Conservation (phyloP, 2,329 filamentous ascomycete genomes). For the Ceratocystis papillata region DNA sequence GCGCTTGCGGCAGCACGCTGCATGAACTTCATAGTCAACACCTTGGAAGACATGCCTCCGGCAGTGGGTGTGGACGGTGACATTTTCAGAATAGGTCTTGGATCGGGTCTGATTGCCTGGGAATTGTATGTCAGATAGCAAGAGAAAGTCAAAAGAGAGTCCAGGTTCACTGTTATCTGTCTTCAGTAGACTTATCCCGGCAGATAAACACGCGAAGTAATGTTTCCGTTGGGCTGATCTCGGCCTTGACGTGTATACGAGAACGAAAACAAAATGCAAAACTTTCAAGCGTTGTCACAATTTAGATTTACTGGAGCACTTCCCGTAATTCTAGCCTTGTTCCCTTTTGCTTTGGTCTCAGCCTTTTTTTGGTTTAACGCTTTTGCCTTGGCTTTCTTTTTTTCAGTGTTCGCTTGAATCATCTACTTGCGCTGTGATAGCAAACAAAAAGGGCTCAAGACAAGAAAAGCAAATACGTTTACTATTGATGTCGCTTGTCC, state of each 20-base stretch:
- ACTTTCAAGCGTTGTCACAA: conserved; percentile 1
- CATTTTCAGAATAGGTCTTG: conserved; percentile 29
- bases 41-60: conserved; percentile 65
- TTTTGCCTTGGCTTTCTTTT: not conserved
- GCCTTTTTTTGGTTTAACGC: not conserved
- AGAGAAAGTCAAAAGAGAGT: not conserved
- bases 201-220: not conserved
- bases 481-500: not conserved
- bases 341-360: not conserved
- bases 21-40: conserved; percentile 97
- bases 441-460: not conserved
- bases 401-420: conserved; percentile 7
- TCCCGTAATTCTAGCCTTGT: conserved; percentile 6
- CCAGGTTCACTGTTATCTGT: no score
- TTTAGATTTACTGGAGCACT: not conserved
- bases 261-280: not conserved
- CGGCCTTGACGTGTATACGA: not conserved
- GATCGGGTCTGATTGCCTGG: not conserved
- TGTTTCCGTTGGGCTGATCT: not conserved
- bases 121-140: not conserved
- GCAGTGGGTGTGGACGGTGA: conserved; percentile 45
- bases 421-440: conserved; percentile 9
- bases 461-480: not conserved
- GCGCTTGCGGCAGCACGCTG: conserved; percentile 58
- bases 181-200: not conserved